Conservation (phyloP, 2,329 filamentous ascomycete genomes). For the Hortaea werneckii region DNA sequence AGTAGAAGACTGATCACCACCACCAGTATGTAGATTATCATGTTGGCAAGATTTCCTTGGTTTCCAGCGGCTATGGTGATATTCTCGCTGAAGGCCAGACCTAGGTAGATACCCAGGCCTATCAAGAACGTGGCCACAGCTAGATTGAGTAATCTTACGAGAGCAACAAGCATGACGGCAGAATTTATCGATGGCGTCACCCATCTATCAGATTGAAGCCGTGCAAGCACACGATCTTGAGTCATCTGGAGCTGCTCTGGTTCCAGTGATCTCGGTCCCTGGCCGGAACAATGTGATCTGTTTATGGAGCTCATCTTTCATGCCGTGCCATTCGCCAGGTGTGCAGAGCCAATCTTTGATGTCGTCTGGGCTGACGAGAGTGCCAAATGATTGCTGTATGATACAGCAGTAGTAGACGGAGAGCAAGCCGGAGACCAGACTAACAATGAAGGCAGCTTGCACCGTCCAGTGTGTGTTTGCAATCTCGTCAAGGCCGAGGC, state of each 20-base stretch:
- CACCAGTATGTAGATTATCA: not conserved
- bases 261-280: not conserved
- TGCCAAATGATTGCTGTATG: not conserved
- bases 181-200: not conserved
- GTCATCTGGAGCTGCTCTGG: not conserved
- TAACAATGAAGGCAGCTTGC: not conserved
- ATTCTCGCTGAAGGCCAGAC: not conserved
- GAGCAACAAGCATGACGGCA: not conserved
- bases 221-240: not conserved
- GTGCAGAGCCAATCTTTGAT: not conserved
- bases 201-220: not conserved
- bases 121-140: not conserved
- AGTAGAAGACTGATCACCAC: not conserved
- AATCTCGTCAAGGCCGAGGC: not conserved
- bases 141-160: not conserved
- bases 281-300: not conserved
- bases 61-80: not conserved
- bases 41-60: not conserved
- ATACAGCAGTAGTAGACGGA: not conserved
- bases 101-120: not conserved
- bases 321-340: not conserved
- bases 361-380: not conserved
- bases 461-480: not conserved
- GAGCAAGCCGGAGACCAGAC: not conserved
- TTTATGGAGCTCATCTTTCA: not conserved